Conservation (phyloP, 164 flowering plant species). For the Berberis vulgaris region DNA sequence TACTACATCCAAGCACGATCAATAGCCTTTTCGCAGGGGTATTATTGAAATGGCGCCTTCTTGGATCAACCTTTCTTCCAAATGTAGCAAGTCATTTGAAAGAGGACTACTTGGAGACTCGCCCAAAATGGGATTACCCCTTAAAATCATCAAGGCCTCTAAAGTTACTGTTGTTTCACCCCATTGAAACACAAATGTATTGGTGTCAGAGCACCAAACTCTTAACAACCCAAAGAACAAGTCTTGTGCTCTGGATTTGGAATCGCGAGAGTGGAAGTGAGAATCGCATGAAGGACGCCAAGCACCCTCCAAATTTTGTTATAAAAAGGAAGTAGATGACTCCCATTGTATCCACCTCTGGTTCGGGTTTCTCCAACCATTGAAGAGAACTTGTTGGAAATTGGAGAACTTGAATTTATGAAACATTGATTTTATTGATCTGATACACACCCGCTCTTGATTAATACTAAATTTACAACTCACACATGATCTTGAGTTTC, state of each 20-base stretch:
- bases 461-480: too few relatives aligned
- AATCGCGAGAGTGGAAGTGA: constrained; percentile 12
- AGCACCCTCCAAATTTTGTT: background rate
- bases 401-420: too few relatives aligned
- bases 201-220: constrained; percentile 22
- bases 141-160: constrained; percentile 24
- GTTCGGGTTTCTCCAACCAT: too few relatives aligned
- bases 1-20: constrained; percentile 12
- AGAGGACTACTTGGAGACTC: background rate
- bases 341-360: too few relatives aligned
- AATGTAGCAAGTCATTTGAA: background rate
- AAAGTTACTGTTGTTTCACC: constrained; percentile 29
- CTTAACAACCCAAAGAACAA: constrained; percentile 16
- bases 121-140: constrained; percentile 19
- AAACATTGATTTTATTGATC: too few relatives aligned
- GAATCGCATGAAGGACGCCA: constrained; percentile 22
- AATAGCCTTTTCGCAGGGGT: background rate
- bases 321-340: too few relatives aligned
- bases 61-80: background rate
- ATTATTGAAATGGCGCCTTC: background rate
- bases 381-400: too few relatives aligned
- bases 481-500: too few relatives aligned
- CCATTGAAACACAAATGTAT: constrained; percentile 28
- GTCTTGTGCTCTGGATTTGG: background rate
- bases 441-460: too few relatives aligned